These are phyloP conservation scores for Ceratobasidium sp. DNA, from an alignment of 1,284 basidiomycete species.

Conservation along the genomic window DNA sequence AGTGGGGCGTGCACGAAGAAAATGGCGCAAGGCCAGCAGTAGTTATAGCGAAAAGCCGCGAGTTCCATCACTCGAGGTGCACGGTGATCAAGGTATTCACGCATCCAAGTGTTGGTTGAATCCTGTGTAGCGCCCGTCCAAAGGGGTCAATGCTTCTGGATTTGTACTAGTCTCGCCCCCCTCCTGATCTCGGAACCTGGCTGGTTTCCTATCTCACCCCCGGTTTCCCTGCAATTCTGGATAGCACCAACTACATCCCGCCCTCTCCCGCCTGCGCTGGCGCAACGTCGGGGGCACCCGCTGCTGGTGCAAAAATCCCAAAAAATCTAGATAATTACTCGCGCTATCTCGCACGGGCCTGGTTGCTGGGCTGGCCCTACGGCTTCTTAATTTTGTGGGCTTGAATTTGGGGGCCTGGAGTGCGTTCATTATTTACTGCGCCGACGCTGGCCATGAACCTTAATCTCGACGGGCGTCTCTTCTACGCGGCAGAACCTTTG, in stretches of 20 bases:
- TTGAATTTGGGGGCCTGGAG: conserved; percentile 28
- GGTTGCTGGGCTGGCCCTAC: not conserved
- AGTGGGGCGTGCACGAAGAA: conserved; percentile 6
- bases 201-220: conserved; percentile 6
- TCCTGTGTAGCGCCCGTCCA: conserved; percentile 24
- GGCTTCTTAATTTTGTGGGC: not conserved
- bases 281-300: not conserved
- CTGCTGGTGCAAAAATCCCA: not conserved
- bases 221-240: not conserved
- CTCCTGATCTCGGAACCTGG: conserved; percentile 5
- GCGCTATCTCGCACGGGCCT: not conserved
- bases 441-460: conserved; percentile 40
- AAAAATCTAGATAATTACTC: not conserved
- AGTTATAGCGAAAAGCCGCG: conserved; percentile 14
- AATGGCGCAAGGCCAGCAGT: not conserved
- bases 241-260: conserved; percentile 9
- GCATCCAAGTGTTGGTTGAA: not conserved
- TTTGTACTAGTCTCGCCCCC: conserved; percentile 30
- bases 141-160: conserved; percentile 30
- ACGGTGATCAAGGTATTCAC: conserved; percentile 18
- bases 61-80: not conserved
- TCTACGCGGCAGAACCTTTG: not conserved
- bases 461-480: conserved; percentile 21
- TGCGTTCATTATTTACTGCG: conserved; percentile 14
- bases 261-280: conserved; percentile 9